phyloP scores from a whole-genome alignment of 1,284 basidiomycete genomes.

The Hemileccinum hortonii region DNA sequence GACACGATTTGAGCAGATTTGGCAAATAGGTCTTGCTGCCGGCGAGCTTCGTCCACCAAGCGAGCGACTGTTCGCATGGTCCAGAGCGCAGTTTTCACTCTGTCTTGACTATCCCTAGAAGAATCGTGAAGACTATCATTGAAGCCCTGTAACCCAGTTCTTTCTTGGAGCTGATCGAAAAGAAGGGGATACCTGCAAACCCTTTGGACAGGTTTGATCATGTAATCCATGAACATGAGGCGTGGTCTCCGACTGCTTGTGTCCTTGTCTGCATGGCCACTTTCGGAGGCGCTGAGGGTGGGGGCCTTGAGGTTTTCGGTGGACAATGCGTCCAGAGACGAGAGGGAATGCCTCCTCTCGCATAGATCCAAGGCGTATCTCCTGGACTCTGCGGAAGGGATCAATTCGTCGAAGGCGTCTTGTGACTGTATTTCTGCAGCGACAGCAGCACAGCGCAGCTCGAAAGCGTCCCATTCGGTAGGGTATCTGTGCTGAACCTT shows the following conservation, averaged over 20 bases:
- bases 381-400: conserved; percentile 15
- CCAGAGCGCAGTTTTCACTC: conserved; percentile 52
- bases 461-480: conserved; percentile 79
- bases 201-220: conserved; percentile 88
- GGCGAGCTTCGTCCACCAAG: conserved; percentile 62
- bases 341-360: conserved; percentile 37
- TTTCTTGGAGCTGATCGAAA: conserved; percentile 69
- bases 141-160: conserved; percentile 27
- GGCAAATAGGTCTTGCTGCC: conserved; percentile 62
- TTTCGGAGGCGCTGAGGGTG: conserved; percentile 29
- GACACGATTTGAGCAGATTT: conserved; percentile 70
- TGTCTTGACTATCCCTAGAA: conserved; percentile 25
- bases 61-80: conserved; percentile 61
- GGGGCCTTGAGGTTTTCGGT: conserved; percentile 30
- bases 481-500: conserved; percentile 59
- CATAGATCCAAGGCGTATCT: conserved; percentile 16
- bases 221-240: conserved; percentile 74
- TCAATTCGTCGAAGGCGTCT: conserved; percentile 2
- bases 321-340: conserved; percentile 29
- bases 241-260: conserved; percentile 30
- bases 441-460: conserved; percentile 65
- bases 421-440: conserved; percentile 41
- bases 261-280: conserved; percentile 22
- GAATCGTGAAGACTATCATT: conserved; percentile 25
- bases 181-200: conserved; percentile 92